phyloP scores from a whole-genome alignment of 1,284 basidiomycete species.

The Apiotrichum veenhuisii region DNA sequence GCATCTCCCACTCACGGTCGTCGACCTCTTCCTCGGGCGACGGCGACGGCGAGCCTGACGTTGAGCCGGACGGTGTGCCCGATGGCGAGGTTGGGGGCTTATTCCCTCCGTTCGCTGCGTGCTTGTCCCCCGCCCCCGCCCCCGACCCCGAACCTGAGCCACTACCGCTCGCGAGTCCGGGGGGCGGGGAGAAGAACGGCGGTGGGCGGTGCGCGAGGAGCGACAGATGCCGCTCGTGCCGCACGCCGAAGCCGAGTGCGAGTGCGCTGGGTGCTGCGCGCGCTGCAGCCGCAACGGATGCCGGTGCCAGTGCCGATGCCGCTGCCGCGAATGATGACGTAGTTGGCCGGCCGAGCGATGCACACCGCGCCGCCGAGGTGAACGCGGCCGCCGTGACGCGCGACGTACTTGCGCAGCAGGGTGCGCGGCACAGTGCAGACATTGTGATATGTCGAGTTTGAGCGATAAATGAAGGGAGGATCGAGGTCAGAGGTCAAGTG shows the following conservation, averaged over 20 bases:
- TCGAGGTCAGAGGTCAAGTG: no score
- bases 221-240: background rate
- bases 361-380: background rate
- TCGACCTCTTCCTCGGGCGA: conserved; percentile 41
- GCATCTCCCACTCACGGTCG: conserved; percentile 48
- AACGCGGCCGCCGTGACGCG: background rate
- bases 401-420: conserved; percentile 6
- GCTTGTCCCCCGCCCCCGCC: no score
- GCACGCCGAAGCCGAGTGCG: no score
- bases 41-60: conserved; percentile 12
- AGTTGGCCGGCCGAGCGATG: background rate
- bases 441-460: background rate
- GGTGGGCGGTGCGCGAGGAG: conserved; percentile 6
- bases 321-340: conserved; percentile 1
- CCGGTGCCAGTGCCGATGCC: background rate
- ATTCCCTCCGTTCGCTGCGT: no score
- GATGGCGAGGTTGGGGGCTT: no score
- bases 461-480: background rate
- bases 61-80: conserved; percentile 10
- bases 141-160: no score
- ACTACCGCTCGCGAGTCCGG: conserved; percentile 7
- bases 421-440: conserved; percentile 9
- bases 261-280: no score
- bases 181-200: conserved; percentile 32
- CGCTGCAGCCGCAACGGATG: background rate